Conservation (phyloP, 2,329 filamentous ascomycete genomes). For the Onygenales sp. region DNA sequence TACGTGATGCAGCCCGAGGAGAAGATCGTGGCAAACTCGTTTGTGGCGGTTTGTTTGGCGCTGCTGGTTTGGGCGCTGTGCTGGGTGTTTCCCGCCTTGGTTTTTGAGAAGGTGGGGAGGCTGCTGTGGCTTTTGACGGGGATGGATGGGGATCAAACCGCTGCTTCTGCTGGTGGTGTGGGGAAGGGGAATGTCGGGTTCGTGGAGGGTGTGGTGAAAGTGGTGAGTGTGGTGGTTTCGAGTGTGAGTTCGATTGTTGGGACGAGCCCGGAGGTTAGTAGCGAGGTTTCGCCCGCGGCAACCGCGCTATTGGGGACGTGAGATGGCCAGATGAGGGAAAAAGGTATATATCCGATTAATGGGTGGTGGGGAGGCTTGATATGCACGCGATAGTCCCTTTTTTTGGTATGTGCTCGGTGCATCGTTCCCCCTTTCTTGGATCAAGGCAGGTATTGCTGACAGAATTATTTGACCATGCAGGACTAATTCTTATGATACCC, state of each 20-base stretch:
- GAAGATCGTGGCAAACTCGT: conserved; percentile 33
- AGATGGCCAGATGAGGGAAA: too few species aligned
- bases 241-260: too few species aligned
- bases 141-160: conserved; percentile 21
- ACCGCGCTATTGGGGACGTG: too few species aligned
- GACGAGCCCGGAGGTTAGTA: too few species aligned
- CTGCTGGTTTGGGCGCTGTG: conserved; percentile 28
- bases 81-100: conserved; percentile 27
- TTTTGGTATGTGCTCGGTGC: neutral
- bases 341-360: too few species aligned
- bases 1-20: conserved; percentile 37
- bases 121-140: conserved; percentile 31
- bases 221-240: too few species aligned
- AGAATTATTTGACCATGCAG: neutral
- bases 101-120: conserved; percentile 27
- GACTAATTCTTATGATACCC: neutral
- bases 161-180: conserved; percentile 19
- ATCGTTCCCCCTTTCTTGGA: neutral
- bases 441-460: conserved; percentile 2
- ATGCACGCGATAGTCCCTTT: too few species aligned
- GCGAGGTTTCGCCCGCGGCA: too few species aligned
- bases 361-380: too few species aligned
- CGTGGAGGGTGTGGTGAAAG: too few species aligned
- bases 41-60: conserved; percentile 26
- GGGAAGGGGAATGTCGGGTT: conserved; percentile 8